Base-by-base conservation (phyloP, 2,329 filamentous ascomycete species). In the Verticillium dahliae region DNA sequence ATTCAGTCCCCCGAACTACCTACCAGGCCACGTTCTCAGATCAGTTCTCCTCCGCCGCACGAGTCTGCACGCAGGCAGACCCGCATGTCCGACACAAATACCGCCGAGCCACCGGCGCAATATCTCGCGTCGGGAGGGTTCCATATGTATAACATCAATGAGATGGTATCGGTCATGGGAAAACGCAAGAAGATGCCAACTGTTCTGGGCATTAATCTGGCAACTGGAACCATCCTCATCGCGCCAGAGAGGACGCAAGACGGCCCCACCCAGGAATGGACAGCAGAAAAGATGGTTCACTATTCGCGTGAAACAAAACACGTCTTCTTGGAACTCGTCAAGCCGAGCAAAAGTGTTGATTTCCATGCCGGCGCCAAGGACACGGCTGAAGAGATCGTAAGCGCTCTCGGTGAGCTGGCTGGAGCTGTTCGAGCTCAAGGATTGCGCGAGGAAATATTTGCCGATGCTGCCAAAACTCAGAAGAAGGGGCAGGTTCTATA, bases 221-320 rank as follows among this genome's bases (percentile, higher is more conserved):
- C 89, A 57, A 96, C 91, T 15, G 93, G 93, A 45, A 85, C 89
- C 37, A 96, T 99, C 67, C 87, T 97, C 75, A 91, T 99, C 68
- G 90, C 92, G 0, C 93, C 94, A 0, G 94, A 96, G 72, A 91
- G 90, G 72, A 82, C 87, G 58, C 84, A 87, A 64, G 92, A 97
- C 72, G 93, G 92, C 1, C 89, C 90, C 3, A 88, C 91, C 63
- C 89, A 96, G 71, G 93, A 96, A 75, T 99, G 95, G 95, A 90
- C 89, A 1, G 94, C 92, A 1, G 93, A 98, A 54, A 95, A 90
- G 73, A 89, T 99, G 82, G 92, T 90, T n/a, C 92, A 97, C 75
- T 98, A 98, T 74, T 97, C 93, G 27, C 92, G 96, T 62, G 95
- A 99, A 78, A 95, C 94, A 39, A 99, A 99, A 72, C 95, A 98